Base-by-base conservation (phyloP, 371 early-diverging fungal species). In the Batrachochytrium dendrobatidis region DNA sequence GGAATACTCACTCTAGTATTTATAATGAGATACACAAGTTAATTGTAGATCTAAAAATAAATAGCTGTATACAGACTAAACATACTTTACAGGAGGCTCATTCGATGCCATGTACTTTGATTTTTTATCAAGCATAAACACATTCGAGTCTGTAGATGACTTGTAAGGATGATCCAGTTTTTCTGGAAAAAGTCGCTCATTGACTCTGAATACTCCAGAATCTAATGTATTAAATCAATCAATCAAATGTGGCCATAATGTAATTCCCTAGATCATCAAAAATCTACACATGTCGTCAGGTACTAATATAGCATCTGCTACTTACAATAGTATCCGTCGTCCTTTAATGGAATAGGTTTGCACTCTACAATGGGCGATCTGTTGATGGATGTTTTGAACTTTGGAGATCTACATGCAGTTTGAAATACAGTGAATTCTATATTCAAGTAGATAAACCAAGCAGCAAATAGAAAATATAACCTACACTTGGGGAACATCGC, bases 61-160 rank as follows among this genome's bases (percentile, higher is more conserved):
- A 51, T 3, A n/a, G 25, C 25, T 51, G 5, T 12, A 51, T 3
- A 22, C 51, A 8, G 51, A 15, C 24, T 3, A 3, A 32, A n/a
- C 51, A 24, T 24, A 51, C 51, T 51, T 51, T 6, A 51, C 51
- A 8, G 51, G 51, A 28, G 51, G 51, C 30, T 51, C 51, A 8
- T 51, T 32, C 24, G 4, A 28, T 12, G 51, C 51, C 3, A 51
- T 28, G 3, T 51, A 3, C 7, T 32, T 3, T 6, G 28, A 28
- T 32, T 51, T 51, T 51, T 51, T 32, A 32, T 51, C 51, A 28
- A 51, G 30, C 51, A 51, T n/a, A 24, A 51, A 51, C 3, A 51
- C 51, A 51, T 51, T 32, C n/a, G 4, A 3, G 32, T 51, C 51
- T 3, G 28, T n/a, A 7, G 4, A 5, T 2, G 51, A 8, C n/a